phyloP scores from a whole-genome alignment of 2,329 filamentous ascomycete species.

The Alternaria burnsii region DNA sequence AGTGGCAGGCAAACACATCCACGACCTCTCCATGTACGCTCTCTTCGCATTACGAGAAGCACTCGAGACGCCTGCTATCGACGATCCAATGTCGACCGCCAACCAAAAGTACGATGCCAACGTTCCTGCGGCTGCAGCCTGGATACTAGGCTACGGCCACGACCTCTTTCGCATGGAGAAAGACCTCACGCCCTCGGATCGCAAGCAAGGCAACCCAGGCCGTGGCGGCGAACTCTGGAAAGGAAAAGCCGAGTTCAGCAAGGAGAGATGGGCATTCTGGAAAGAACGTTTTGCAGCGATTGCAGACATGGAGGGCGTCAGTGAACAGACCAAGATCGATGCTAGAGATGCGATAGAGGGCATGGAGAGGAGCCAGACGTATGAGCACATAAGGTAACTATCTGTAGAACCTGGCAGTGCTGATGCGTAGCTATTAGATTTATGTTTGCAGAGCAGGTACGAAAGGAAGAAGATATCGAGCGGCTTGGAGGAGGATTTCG shows the following conservation, averaged over 20 bases:
- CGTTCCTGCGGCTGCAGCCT: constrained; percentile 42
- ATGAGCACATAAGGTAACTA: constrained; percentile 10
- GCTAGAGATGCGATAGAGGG: constrained; percentile 34
- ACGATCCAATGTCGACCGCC: constrained; percentile 28
- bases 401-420: not conserved
- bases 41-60: constrained; percentile 42
- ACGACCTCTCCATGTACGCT: constrained; percentile 33
- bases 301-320: constrained; percentile 28
- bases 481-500: not conserved
- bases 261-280: constrained; percentile 45
- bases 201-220: constrained; percentile 40
- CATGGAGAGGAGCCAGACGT: constrained; percentile 43
- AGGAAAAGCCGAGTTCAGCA: constrained; percentile 41
- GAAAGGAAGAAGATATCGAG: not conserved
- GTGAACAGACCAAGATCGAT: constrained; percentile 31
- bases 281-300: constrained; percentile 41
- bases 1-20: constrained; percentile 26
- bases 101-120: constrained; percentile 36
- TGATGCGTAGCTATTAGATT: constrained; percentile 1
- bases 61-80: constrained; percentile 32
- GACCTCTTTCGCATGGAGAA: constrained; percentile 34
- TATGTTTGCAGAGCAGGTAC: not conserved
- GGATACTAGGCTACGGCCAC: constrained; percentile 35
- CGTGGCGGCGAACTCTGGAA: constrained; percentile 42
- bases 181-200: constrained; percentile 39